Evolutionary conservation across 1,284 basidiomycete genomes (phyloP).

Genomic region (Rhodotorula sp.): DNA sequence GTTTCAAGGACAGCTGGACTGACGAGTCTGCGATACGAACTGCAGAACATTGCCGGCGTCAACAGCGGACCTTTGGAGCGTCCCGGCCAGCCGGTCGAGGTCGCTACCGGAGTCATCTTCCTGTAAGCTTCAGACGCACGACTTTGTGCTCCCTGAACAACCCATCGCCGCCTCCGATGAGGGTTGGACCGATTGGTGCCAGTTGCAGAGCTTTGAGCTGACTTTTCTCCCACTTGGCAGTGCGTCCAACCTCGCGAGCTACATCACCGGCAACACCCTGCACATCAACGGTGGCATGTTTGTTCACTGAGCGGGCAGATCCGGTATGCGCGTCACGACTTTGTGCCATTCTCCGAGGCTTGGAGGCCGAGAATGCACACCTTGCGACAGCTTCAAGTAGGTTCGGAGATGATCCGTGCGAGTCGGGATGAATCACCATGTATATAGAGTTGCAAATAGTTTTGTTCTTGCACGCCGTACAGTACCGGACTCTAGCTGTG

Average conservation of each 20-base stretch:
- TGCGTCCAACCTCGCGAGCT: conserved; percentile 57
- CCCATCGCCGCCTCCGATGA: neutral
- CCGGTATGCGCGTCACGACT: neutral
- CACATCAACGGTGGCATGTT: conserved; percentile 50
- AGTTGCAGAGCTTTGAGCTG: neutral
- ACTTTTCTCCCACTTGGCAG: neutral
- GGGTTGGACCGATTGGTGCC: neutral
- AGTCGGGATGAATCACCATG: too few species aligned
- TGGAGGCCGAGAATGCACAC: too few species aligned
- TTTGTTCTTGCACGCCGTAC: too few species aligned
- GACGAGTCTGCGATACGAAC: neutral
- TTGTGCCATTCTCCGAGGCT: neutral
- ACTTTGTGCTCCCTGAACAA: neutral
- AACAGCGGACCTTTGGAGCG: conserved; percentile 52
- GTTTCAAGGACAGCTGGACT: neutral
- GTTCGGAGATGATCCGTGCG: too few species aligned
- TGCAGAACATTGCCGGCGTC: conserved; percentile 18
- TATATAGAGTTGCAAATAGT: too few species aligned
- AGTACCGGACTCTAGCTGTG: too few species aligned
- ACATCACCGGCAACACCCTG: conserved; percentile 54
- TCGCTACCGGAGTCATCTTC: conserved; percentile 60
- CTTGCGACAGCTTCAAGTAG: too few species aligned
- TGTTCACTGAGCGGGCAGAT: neutral
- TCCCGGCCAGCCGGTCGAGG: conserved; percentile 60
- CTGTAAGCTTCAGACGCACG: conserved; percentile 41